Evolutionary conservation across 306 rosid species (phyloP), one percentile per base, ranked within the genome.

Genomic region (Ochetophila trinervis): DNA sequence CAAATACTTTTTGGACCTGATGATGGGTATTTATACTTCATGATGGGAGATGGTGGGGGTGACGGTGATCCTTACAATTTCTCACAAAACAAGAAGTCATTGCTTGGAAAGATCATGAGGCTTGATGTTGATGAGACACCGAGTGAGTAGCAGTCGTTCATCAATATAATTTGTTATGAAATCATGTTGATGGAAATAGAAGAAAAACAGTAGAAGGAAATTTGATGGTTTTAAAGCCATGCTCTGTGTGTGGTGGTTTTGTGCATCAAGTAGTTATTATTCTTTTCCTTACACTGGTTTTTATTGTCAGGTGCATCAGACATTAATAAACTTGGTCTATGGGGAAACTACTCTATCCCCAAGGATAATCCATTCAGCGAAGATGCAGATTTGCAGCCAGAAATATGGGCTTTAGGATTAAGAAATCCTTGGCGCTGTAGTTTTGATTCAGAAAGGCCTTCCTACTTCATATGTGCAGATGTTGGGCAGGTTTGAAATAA

Each of bases 361-460:
- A 82, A 84, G 68, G 97, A 87, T 71, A 94, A 94, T 77, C 97
- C 99, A 30, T 86, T 54, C 72, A 71, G 56, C 0, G 91, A 81
- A 79, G 95, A 86, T 79, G 59, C 70, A 57, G 86, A 73, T 60
- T 49, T 80, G 73, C 84, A 73, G 77, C 86, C 95, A 0, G 99
- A 94, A 77, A 88, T 94, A 74, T 94, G 95, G 96, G 96, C 99
- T 62, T 48, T 77, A 23, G 97, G 97, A 70, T 23, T 94, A 27
- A 83, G 96, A 79, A 94, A 94, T 85, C 97, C 99, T 57, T 94
- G 99, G 99, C 90, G 99, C 47, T 94, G 99, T 79, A 90, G 99
- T 77, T 94, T 94, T 17, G 99, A 94, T 79, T 70, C 95, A 17
- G 86, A 83, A 77, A 84, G 75, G 40, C 80, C 97, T 83, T 84